These are phyloP conservation scores for Komagataella mondaviorum DNA, from an alignment of 805 yeast genomes.

Conservation along the genomic window DNA sequence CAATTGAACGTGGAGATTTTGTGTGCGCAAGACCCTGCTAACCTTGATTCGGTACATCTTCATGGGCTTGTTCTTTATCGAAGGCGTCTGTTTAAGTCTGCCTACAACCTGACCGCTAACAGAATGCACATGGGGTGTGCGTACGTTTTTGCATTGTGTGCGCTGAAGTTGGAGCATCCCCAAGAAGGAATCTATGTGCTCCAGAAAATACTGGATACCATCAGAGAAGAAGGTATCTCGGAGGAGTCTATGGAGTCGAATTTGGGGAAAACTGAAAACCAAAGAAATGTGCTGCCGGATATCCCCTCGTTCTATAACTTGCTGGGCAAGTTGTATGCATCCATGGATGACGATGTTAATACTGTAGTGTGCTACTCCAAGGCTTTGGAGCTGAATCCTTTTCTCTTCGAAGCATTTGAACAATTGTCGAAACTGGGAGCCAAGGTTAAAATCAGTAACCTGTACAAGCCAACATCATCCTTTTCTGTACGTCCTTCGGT, in stretches of 20 bases:
- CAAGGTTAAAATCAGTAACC: constrained; percentile 43
- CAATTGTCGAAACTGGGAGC: constrained; percentile 64
- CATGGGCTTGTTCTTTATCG: constrained; percentile 56
- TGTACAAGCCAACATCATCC: constrained; percentile 21
- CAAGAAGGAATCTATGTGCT: constrained; percentile 50
- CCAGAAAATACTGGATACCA: constrained; percentile 17
- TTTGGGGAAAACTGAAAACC: background rate
- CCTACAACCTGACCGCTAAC: constrained; percentile 32
- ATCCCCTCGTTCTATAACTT: constrained; percentile 54
- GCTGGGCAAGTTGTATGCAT: constrained; percentile 54
- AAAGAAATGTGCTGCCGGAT: constrained; percentile 35
- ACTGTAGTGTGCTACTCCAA: constrained; percentile 56
- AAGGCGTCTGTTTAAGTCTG: constrained; percentile 45
- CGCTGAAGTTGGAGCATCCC: constrained; percentile 38
- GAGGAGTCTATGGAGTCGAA: background rate
- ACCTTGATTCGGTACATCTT: constrained; percentile 50
- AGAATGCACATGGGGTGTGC: constrained; percentile 59
- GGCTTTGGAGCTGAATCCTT: constrained; percentile 66
- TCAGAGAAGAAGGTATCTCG: constrained; percentile 17
- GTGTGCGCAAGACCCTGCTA: constrained; percentile 43
- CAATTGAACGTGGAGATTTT: constrained; percentile 79
- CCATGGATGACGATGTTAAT: constrained; percentile 45
- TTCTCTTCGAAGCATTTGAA: constrained; percentile 76
- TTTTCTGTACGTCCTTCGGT: background rate
- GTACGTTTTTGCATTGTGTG: constrained; percentile 59